phyloP scores from a whole-genome alignment of 495 filamentous ascomycete genomes.

The Xylaria curta region DNA sequence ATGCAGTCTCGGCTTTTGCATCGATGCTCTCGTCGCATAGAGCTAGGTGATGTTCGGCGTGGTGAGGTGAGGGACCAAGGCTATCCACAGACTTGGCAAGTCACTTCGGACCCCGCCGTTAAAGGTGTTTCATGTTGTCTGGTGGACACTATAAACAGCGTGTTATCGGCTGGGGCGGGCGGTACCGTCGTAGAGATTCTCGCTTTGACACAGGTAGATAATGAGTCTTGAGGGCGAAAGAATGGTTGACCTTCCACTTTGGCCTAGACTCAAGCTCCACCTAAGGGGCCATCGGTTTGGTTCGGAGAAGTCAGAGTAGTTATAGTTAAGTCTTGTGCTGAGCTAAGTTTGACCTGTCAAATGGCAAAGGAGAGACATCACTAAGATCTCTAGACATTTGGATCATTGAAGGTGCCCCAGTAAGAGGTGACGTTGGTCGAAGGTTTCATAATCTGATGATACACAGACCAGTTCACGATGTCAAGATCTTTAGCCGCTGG shows the following conservation, averaged over 20 bases:
- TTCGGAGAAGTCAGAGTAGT: neutral
- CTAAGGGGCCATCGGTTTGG: neutral
- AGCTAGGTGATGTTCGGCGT: neutral
- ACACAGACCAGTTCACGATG: neutral
- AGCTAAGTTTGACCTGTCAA: neutral
- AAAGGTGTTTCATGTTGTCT: constrained; percentile 2
- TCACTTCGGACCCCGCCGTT: constrained; percentile 4
- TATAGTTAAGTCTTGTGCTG: neutral
- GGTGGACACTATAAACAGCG: neutral
- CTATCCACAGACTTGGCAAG: neutral
- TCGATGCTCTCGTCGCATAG: neutral
- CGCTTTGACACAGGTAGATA: constrained; percentile 1
- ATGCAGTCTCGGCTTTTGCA: neutral
- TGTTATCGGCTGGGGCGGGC: constrained; percentile 6
- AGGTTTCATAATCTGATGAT: neutral
- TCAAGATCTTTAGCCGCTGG: neutral
- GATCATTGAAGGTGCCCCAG: neutral
- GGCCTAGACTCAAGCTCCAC: constrained; percentile 17
- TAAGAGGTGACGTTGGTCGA: neutral
- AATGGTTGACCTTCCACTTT: constrained; percentile 17
- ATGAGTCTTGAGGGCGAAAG: neutral
- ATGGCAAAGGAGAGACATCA: neutral
- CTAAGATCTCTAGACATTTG: neutral
- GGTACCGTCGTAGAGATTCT: constrained; percentile 4
- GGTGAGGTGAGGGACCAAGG: constrained; percentile 3